phyloP scores from a whole-genome alignment of 2,329 filamentous ascomycete species.

The Xylariaceae sp. region DNA sequence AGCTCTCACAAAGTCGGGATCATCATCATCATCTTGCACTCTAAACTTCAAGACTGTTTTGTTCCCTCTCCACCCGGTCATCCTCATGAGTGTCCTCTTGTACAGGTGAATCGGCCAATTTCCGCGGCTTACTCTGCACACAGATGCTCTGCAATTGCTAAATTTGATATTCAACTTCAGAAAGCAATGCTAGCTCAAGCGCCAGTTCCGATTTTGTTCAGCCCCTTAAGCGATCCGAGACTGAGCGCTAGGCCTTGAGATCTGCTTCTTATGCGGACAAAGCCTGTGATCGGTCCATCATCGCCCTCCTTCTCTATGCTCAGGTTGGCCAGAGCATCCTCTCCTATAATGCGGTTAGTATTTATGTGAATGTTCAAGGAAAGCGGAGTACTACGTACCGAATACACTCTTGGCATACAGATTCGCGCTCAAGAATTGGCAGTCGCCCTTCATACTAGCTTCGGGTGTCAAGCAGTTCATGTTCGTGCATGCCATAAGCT shows the following conservation, averaged over 20 bases:
- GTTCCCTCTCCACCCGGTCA: constrained; percentile 4
- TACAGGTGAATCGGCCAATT: constrained; percentile 6
- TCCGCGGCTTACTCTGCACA: not conserved
- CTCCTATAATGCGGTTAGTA: constrained; percentile 55
- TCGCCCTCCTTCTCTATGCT: constrained; percentile 98
- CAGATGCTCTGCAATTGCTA: constrained; percentile 3
- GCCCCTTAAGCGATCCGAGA: constrained; percentile 86
- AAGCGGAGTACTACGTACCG: constrained; percentile 58
- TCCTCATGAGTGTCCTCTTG: constrained; percentile 1
- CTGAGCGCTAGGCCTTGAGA: constrained; percentile 93
- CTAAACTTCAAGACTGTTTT: constrained; percentile 6
- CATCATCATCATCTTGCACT: constrained; percentile 8
- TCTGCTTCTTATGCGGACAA: constrained; percentile 94
- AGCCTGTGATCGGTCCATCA: constrained; percentile 90
- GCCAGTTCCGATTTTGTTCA: constrained; percentile 68
- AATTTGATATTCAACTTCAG: constrained; percentile 5
- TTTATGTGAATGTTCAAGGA: not conserved
- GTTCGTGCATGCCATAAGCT: constrained; percentile 96
- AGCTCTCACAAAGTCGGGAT: constrained; percentile 9
- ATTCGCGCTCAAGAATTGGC: constrained; percentile 95
- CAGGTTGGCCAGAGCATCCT: constrained; percentile 95
- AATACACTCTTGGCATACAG: constrained; percentile 95
- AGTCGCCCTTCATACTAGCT: constrained; percentile 93
- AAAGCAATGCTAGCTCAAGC: constrained; percentile 17
- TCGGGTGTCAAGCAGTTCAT: constrained; percentile 98